These are phyloP conservation scores for Macrotyloma uniflorum DNA, from an alignment of 306 rosid genomes.

Conservation along the genomic window DNA sequence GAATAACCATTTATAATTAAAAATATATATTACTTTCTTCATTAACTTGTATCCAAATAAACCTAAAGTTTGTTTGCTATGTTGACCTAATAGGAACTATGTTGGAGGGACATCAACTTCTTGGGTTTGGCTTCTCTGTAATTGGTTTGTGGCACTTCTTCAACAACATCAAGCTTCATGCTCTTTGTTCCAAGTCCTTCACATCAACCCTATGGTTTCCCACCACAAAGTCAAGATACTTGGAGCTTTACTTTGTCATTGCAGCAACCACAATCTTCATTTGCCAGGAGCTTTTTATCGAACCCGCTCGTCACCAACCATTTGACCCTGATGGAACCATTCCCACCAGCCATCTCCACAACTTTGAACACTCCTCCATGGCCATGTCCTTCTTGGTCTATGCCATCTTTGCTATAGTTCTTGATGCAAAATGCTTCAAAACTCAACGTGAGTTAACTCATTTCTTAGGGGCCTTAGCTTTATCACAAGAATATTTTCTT, in stretches of 20 bases:
- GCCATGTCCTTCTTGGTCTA: conserved; percentile 58
- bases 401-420: conserved; percentile 51
- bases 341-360: conserved; percentile 80
- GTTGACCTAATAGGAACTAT: conserved; percentile 32
- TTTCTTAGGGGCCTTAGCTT: conserved; percentile 61
- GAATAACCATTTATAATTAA: too few relatives aligned
- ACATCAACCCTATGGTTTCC: conserved; percentile 71
- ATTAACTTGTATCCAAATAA: too few relatives aligned
- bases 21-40: too few relatives aligned
- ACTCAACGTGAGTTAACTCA: conserved; percentile 52
- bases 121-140: conserved; percentile 68
- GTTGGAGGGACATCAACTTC: conserved; percentile 64
- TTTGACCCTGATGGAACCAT: conserved; percentile 74
- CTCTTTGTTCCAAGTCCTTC: conserved; percentile 45
- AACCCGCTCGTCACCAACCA: conserved; percentile 68
- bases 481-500: conserved; percentile 67
- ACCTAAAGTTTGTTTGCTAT: background rate
- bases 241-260: conserved; percentile 66
- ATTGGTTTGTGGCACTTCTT: conserved; percentile 86
- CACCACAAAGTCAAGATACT: conserved; percentile 47
- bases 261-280: conserved; percentile 50
- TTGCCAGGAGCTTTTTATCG: conserved; percentile 74
- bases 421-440: conserved; percentile 47
- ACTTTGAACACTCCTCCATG: conserved; percentile 81
- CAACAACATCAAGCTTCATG: conserved; percentile 69